Base-by-base conservation (phyloP, 2,329 filamentous ascomycete species). In the Calonectria henricotiae region DNA sequence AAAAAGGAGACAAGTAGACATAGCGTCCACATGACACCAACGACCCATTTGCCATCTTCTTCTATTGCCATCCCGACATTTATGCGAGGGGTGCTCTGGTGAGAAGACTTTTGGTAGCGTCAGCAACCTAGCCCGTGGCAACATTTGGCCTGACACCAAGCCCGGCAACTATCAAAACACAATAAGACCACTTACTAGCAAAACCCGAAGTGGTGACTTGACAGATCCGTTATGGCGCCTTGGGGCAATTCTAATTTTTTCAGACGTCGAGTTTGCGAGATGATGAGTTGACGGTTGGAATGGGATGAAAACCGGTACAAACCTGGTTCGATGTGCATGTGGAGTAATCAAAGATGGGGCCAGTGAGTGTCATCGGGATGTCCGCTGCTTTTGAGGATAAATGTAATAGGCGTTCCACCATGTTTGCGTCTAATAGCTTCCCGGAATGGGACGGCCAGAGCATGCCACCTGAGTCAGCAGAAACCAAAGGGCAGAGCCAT, bases 1-100 rank as follows among this genome's bases (percentile, higher is more conserved):
- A 83, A 78, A 37, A 73, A 58, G 15, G 79, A 66, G 35, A 70
- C 63, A 5, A 77, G 32, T 30, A 32, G 62, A 8, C 73, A 74
- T 25, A 77, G 35, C 20, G 47, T 64, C 75, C 75, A 78, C 62
- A 54, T 65, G 25, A 55, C 62, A 30, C 32, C 35, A 23, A 65
- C 32, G 9, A 46, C 46, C 62, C 62, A 65, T 13, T 37, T 47
- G 5, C 46, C 62, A 23, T 65, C 62, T n/a, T 49, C 46, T 47
- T 15, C 62, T 41, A 60, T 41, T 43, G 55, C 55, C 55, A 60
- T 60, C 23, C 37, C 25, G 55, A 23, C 30, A 20, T n/a, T 3
- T n/a, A 17, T 17, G 12, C n/a, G 27, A n/a, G 6, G 27, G 3
- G n/a, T 37, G 15, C 17, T 23, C 35, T 11, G 7, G 9, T 20